Evolutionary conservation across 768 basidiomycete genomes (phyloP), one percentile per base, ranked within the genome.

Genomic region (Dentipellis fragilis): DNA sequence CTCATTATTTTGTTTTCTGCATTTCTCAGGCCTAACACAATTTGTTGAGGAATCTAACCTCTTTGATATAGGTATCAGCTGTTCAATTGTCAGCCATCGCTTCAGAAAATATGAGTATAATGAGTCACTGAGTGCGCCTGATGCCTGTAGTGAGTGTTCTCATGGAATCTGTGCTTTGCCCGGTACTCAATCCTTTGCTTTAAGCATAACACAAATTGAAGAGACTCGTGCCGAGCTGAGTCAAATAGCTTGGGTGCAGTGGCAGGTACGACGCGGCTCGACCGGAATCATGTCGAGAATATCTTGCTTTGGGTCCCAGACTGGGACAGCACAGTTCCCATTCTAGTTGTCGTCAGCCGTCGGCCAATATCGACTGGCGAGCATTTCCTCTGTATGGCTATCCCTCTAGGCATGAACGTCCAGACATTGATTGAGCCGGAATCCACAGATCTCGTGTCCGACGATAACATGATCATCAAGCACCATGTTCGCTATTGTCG

Each of bases 101-200:
- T 98, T 70, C 96, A 99, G 71, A 99, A 99, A 72, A n/a, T n/a
- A 98, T 98, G 96, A 95, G 93, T 78, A 98, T 98, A 96, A 98
- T 98, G 96, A 90, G 90, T 70, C 95, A 98, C 74, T 84, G 94
- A 37, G 90, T 98, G 34, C 92, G 88, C 65, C 74, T 98, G 58
- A 96, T 98, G 93, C 89, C 91, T 98, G 88, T 96, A 98, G 93
- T 95, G 80, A 50, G 90, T 85, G 17, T 54, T 36, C 51, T n/a
- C 35, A 46, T 21, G n/a, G n/a, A n/a, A n/a, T n/a, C n/a, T n/a
- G n/a, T n/a, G n/a, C n/a, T n/a, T n/a, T n/a, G n/a, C n/a, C n/a
- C n/a, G 61, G 23, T 57, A 49, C 9, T 53, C 17, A 57, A n/a
- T n/a, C n/a, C 35, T 57, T 51, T 38, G n/a, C 2, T 17, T 21